Percentiles rank a stretch among this genome's conserved stretches.
Conservation (phyloP, 2,329 filamentous ascomycete species). For the Zymoseptoria pseudotritici region DNA sequence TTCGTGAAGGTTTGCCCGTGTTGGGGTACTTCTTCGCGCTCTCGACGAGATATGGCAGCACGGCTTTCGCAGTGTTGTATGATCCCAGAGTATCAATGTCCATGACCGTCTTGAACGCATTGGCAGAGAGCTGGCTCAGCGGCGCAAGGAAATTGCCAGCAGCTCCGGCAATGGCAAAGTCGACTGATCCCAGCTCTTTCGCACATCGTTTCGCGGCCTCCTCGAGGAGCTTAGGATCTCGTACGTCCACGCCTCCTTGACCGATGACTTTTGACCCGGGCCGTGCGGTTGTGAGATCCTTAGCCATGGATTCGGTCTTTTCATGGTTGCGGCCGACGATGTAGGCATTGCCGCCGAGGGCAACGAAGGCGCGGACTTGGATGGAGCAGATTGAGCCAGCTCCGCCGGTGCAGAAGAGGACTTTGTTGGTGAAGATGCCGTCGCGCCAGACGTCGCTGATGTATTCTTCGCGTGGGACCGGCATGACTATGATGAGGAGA, state of each 20-base stretch:
- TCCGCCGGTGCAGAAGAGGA: slow-evolving; percentile 91
- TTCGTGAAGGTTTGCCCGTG: slow-evolving; percentile 42
- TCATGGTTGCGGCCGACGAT: slow-evolving; percentile 85
- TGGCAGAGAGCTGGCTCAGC: slow-evolving; percentile 70
- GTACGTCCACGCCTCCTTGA: slow-evolving; percentile 67
- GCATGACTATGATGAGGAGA: slow-evolving; percentile 14
- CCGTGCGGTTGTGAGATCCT: slow-evolving; percentile 73
- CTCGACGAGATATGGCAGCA: slow-evolving; percentile 68
- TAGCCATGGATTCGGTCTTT: slow-evolving; percentile 76
- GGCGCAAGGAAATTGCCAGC: slow-evolving; percentile 93
- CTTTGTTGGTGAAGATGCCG: slow-evolving; percentile 78
- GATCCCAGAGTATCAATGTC: slow-evolving; percentile 93
- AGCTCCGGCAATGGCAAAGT: slow-evolving; percentile 90
- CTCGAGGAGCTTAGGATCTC: slow-evolving; percentile 57
- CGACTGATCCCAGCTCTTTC: slow-evolving; percentile 76
- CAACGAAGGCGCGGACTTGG: slow-evolving; percentile 83
- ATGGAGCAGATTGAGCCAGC: slow-evolving; percentile 90
- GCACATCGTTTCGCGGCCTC: slow-evolving; percentile 72
- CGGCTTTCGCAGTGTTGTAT: slow-evolving; percentile 92
- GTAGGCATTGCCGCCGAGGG: slow-evolving; percentile 85
- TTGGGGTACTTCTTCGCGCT: slow-evolving; percentile 60
- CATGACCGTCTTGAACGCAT: slow-evolving; percentile 91
- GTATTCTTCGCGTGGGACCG: slow-evolving; percentile 64
- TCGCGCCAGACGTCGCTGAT: slow-evolving; percentile 79
- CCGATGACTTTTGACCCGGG: slow-evolving; percentile 77